Conservation (phyloP, 768 basidiomycete species). For the Mycena leptocephala region DNA sequence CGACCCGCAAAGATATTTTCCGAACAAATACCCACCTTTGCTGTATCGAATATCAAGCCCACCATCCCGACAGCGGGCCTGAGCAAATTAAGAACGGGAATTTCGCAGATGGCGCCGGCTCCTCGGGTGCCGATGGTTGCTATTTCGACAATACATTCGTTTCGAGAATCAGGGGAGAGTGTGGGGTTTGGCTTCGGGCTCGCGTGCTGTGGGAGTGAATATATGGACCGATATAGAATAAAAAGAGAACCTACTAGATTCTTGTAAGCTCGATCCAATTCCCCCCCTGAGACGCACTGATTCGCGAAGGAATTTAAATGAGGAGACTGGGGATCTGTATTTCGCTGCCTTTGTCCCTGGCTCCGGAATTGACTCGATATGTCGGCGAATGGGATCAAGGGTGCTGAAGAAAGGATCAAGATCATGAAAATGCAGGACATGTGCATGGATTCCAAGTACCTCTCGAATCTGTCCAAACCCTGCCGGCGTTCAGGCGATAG, state of each 20-base stretch:
- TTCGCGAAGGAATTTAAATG: background rate
- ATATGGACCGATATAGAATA: background rate
- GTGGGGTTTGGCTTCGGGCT: background rate
- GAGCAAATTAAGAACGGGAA: background rate
- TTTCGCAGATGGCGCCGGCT: background rate
- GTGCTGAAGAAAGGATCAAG: background rate
- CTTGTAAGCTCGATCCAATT: background rate
- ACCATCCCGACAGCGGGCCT: background rate
- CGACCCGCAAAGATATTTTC: background rate
- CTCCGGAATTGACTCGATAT: background rate
- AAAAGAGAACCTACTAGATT: background rate
- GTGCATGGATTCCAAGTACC: background rate
- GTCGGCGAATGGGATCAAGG: background rate
- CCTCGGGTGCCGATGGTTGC: background rate
- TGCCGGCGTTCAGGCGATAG: background rate
- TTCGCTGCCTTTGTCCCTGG: background rate
- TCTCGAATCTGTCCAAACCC: background rate
- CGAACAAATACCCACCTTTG: background rate
- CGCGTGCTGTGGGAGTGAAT: background rate
- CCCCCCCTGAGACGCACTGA: too few species aligned
- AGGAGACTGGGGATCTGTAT: background rate
- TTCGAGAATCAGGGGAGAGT: background rate
- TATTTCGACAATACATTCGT: background rate
- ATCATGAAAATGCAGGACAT: background rate
- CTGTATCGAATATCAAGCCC: slow-evolving; percentile 5